These are phyloP conservation scores for Hygrophila difformis DNA, from an alignment of 257 asterid genomes.

Conservation along the genomic window DNA sequence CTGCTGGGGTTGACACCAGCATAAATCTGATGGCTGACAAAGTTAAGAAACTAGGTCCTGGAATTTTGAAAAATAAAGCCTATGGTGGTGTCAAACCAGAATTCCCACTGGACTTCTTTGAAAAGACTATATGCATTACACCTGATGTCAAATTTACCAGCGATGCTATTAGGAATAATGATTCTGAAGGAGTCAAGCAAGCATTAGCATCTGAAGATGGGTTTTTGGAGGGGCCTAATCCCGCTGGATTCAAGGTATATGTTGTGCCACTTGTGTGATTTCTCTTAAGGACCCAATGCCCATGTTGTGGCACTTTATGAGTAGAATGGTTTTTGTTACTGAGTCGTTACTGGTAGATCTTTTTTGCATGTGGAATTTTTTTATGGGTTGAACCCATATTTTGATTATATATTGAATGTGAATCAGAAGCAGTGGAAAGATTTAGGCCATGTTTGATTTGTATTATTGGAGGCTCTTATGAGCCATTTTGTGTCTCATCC, in stretches of 20 bases:
- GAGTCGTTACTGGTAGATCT: too few species aligned
- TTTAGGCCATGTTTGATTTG: too few species aligned
- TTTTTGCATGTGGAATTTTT: background rate
- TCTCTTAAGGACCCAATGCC: too few species aligned
- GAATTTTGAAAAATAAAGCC: constrained; percentile 80
- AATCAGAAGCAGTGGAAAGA: background rate
- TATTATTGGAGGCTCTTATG: too few species aligned
- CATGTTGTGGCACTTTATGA: too few species aligned
- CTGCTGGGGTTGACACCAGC: constrained; percentile 59
- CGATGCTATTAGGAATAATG: constrained; percentile 88
- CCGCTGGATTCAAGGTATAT: constrained; percentile 96
- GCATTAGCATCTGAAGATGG: constrained; percentile 96
- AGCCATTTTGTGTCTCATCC: too few species aligned
- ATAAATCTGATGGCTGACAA: constrained; percentile 62
- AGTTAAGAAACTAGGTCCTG: constrained; percentile 84
- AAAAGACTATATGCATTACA: constrained; percentile 79
- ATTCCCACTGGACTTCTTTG: constrained; percentile 93
- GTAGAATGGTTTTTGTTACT: too few species aligned
- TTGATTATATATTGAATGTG: constrained; percentile 4
- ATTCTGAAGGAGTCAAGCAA: constrained; percentile 89
- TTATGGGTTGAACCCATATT: constrained; percentile 6
- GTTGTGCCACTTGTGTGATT: too few species aligned
- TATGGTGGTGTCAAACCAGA: constrained; percentile 89
- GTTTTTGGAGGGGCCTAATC: constrained; percentile 76
- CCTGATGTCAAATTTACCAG: constrained; percentile 83